Base-by-base conservation (phyloP, 1,284 basidiomycete genomes). In the Puccinia polysora region DNA sequence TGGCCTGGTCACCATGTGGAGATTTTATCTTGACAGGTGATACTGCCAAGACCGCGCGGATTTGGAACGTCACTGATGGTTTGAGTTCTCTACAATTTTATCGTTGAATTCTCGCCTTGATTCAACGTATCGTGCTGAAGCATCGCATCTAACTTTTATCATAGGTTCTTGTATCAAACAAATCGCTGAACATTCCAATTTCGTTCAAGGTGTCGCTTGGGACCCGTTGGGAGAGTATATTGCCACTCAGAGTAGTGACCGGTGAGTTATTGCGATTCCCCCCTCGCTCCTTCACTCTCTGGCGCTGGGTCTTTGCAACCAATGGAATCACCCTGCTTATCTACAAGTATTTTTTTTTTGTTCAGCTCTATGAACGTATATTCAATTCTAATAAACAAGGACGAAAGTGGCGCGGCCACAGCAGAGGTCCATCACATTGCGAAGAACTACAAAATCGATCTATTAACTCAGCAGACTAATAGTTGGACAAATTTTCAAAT, bases 181-280 rank as follows among this genome's bases (percentile, higher is more conserved):
- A 80, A 88, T 91, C 74, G 88, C 88, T 0, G 93, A 96, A 78
- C 94, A 97, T 80, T 86, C 85, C 43, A 92, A 96, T 80, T 96
- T 90, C 78, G 93, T 97, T 0, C 93, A 97, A 81, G 94, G 93
- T 15, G 94, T 97, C 32, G 89, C 91, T 0, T 97, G 94, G 93
- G 93, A 97, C 76, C 93, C 93, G 0, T 81, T 95, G 76, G 92
- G 94, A 79, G 90, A 94, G 79, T 96, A 89, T 78, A 89, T 97
- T 75, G 92, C 93, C 2, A 96, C 93, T 0, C 94, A 96, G 79
- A 91, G 89, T 80, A 91, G 88, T 77, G 92, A 96, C 80, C 85
- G 93, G 81, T 83, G 56, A 75, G 81, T 73, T 28, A n/a, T 59
- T 8, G 52, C 49, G 20, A 36, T 5, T 73, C 74, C 40, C 68